A percentile compares a stretch with the other conserved stretches of the same genome.
These are phyloP conservation scores for Pezicula neosporulosa DNA, from an alignment of 2,329 filamentous ascomycete species.

Conservation along the genomic window DNA sequence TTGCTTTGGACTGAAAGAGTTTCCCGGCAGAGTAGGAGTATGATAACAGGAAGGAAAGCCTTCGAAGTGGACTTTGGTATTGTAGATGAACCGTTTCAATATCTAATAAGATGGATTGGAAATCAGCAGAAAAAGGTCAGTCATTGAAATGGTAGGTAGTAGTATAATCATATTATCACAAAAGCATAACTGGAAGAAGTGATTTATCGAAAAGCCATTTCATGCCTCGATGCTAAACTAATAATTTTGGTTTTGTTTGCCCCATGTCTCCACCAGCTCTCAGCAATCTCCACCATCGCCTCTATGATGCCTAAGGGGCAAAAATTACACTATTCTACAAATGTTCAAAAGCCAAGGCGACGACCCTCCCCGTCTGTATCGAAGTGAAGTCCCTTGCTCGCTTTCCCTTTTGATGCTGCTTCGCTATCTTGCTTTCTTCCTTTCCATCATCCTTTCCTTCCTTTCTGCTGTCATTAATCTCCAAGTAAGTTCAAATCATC, in stretches of 20 bases:
- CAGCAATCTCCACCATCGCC: neutral
- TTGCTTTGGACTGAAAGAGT: too few species aligned
- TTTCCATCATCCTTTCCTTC: neutral
- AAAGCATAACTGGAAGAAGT: neutral
- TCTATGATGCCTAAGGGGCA: conserved; percentile 5
- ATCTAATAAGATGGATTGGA: too few species aligned
- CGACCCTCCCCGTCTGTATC: neutral
- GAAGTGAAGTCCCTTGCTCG: conserved; percentile 19
- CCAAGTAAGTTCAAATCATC: neutral
- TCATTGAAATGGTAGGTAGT: too few species aligned
- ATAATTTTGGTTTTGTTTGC: conserved; percentile 7
- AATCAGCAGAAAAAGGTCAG: too few species aligned
- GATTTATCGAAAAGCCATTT: conserved; percentile 16
- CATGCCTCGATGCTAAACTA: conserved; percentile 20
- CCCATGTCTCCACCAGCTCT: too few species aligned
- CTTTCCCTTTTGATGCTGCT: conserved; percentile 9
- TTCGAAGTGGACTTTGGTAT: too few species aligned
- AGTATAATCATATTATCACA: too few species aligned
- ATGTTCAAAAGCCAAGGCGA: conserved; percentile 2
- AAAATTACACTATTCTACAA: conserved; percentile 1
- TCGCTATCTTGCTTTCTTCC: neutral
- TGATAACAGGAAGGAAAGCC: too few species aligned
- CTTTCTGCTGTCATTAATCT: neutral
- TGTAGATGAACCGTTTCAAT: too few species aligned
- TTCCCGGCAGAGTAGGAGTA: too few species aligned